Base-by-base conservation (phyloP, 768 basidiomycete genomes). In the Hericium coralloides region DNA sequence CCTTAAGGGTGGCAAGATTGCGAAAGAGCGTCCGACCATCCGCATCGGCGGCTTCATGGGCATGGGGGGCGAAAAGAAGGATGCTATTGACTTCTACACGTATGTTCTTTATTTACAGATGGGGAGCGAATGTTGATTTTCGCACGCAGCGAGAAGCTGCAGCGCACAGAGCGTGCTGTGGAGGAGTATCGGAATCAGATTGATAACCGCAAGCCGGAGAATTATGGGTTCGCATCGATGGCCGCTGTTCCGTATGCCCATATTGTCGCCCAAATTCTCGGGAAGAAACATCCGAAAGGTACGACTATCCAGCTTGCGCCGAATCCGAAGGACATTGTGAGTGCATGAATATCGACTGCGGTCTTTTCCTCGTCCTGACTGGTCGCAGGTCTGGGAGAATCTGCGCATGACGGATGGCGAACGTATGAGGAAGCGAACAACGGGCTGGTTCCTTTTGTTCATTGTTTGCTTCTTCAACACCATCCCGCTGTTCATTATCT, bases 11-110 rank as follows among this genome's bases (percentile, higher is more conserved):
- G 92, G 90, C 2, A 81, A 76, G 64, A 76, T 94, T 38, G 91
- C 80, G 50, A 83, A 82, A 63, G 89, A 87, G 58, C 76, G 97
- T 37, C 97, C 97, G 1, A 88, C 76, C 2, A 83, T 94, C 60
- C 79, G 81, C 15, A 72, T 90, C 14, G 94, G 95, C 17, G 90
- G 86, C 2, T 84, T 79, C 57, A 72, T 91, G 64, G 91, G 95
- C 0, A 80, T 86, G 59, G 94, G 95, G 10, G 95, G 95, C 0
- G 71, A 75, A 53, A 92, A 83, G 72, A 85, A 78, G 72, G 95
- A 98, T 69, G 92, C 95, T 2, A 98, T 98, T 63, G 91, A 98
- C 52, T 91, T 84, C 68, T 93, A 95, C 70, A 91, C 87, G 89
- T 92, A 66, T 63, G 89, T 78, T 38, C 15, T 9, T 12, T 37